Evolutionary conservation across 2,329 filamentous ascomycete species (phyloP).

Genomic region (Sarocladium kiliense): DNA sequence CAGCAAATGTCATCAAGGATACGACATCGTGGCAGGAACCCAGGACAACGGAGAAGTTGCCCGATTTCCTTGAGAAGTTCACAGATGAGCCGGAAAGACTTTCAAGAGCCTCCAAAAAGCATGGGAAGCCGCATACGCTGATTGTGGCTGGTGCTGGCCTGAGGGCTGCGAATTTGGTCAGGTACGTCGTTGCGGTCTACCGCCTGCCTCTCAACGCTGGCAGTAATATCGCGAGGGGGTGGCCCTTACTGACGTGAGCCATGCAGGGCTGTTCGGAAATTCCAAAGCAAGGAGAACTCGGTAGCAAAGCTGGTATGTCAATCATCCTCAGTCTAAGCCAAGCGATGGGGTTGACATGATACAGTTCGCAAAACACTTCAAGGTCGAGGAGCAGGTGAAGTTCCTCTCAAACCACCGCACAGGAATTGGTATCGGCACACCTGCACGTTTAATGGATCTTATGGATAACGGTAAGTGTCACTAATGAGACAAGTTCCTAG

Average conservation of each 20-base stretch:
- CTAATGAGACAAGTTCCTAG: background rate
- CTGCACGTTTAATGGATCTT: slow-evolving; percentile 73
- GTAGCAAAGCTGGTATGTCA: slow-evolving; percentile 70
- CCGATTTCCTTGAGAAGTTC: slow-evolving; percentile 70
- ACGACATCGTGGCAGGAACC: slow-evolving; percentile 67
- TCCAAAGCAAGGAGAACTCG: slow-evolving; percentile 70
- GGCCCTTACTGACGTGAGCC: slow-evolving; percentile 14
- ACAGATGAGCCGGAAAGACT: slow-evolving; percentile 54
- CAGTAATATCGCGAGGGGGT: background rate
- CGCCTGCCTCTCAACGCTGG: background rate
- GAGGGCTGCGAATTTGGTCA: slow-evolving; percentile 77
- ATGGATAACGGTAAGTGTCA: slow-evolving; percentile 65
- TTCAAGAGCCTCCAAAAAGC: slow-evolving; percentile 59
- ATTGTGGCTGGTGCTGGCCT: slow-evolving; percentile 82
- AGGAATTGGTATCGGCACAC: slow-evolving; percentile 87
- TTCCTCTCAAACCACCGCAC: slow-evolving; percentile 67
- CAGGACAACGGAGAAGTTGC: slow-evolving; percentile 66
- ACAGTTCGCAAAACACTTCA: slow-evolving; percentile 94
- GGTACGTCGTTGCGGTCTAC: slow-evolving; percentile 38
- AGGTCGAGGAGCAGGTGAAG: slow-evolving; percentile 77
- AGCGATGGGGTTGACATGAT: slow-evolving; percentile 10
- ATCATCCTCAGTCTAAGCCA: background rate
- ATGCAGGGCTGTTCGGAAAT: slow-evolving; percentile 63
- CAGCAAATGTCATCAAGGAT: slow-evolving; percentile 72
- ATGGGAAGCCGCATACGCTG: slow-evolving; percentile 77